These are phyloP conservation scores for Ceratocystiopsis minuta DNA, from an alignment of 2,329 filamentous ascomycete genomes.

Conservation along the genomic window DNA sequence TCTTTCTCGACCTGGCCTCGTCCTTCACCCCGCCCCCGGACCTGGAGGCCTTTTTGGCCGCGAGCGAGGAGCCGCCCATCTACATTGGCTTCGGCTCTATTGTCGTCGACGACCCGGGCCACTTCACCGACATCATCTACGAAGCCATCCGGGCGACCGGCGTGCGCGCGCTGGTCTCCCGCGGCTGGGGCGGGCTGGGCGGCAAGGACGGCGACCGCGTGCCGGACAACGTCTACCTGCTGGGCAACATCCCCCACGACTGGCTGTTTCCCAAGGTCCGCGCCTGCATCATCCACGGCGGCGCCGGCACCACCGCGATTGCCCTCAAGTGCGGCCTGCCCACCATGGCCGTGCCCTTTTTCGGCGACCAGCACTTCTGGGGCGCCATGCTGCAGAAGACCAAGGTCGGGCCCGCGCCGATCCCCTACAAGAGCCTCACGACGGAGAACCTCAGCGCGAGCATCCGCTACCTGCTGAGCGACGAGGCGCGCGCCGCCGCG, in stretches of 20 bases:
- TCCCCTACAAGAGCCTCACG: slow-evolving; percentile 50
- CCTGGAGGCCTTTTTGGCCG: slow-evolving; percentile 36
- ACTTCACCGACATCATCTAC: slow-evolving; percentile 54
- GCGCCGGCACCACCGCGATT: slow-evolving; percentile 59
- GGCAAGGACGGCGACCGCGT: slow-evolving; percentile 25
- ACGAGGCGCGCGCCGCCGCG: slow-evolving; percentile 39
- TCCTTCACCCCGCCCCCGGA: slow-evolving; percentile 38
- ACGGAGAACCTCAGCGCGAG: slow-evolving; percentile 49
- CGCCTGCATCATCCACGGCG: slow-evolving; percentile 58
- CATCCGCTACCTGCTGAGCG: slow-evolving; percentile 47
- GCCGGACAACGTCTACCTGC: slow-evolving; percentile 49
- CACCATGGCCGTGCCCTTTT: slow-evolving; percentile 64
- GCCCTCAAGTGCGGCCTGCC: slow-evolving; percentile 53
- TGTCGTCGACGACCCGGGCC: slow-evolving; percentile 53
- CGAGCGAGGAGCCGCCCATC: slow-evolving; percentile 40
- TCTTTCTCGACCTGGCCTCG: slow-evolving; percentile 53
- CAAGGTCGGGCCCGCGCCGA: slow-evolving; percentile 45
- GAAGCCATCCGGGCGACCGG: slow-evolving; percentile 47
- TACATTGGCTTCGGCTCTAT: slow-evolving; percentile 67
- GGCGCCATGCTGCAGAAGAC: slow-evolving; percentile 47
- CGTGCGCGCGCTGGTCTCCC: slow-evolving; percentile 53
- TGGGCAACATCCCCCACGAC: slow-evolving; percentile 59
- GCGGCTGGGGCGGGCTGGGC: slow-evolving; percentile 59
- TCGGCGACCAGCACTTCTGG: slow-evolving; percentile 68
- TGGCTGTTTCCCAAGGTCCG: slow-evolving; percentile 54